Conservation (phyloP, 2,329 filamentous ascomycete species). For the Chaetomiaceae sp. region DNA sequence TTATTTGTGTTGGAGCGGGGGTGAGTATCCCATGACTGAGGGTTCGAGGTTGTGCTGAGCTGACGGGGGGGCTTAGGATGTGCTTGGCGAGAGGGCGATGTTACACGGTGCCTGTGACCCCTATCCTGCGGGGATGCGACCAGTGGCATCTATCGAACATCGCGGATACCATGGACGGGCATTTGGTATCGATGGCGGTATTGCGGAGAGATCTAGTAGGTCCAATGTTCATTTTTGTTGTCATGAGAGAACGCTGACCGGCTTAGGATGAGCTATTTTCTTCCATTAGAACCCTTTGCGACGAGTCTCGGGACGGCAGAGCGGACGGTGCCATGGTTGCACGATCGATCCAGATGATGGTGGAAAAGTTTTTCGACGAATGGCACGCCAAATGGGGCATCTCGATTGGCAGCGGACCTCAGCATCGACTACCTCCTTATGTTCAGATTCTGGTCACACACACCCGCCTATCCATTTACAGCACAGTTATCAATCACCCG, state of each 20-base stretch:
- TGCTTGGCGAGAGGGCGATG: slow-evolving; percentile 65
- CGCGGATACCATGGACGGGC: slow-evolving; percentile 63
- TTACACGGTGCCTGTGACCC: slow-evolving; percentile 64
- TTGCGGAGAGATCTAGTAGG: slow-evolving; percentile 61
- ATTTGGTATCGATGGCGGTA: slow-evolving; percentile 68
- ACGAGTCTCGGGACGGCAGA: slow-evolving; percentile 47
- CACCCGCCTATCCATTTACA: slow-evolving; percentile 69
- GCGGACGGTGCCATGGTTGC: slow-evolving; percentile 51
- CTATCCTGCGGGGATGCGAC: slow-evolving; percentile 63
- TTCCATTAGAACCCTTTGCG: slow-evolving; percentile 55
- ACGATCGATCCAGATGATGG: slow-evolving; percentile 55
- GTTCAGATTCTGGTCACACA: slow-evolving; percentile 72
- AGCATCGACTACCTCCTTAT: slow-evolving; percentile 60
- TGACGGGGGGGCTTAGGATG: slow-evolving; percentile 40
- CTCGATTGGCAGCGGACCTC: slow-evolving; percentile 50
- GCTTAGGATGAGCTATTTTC: slow-evolving; percentile 51
- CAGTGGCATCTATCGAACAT: slow-evolving; percentile 62
- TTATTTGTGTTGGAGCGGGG: slow-evolving; percentile 69
- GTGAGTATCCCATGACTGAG: slow-evolving; percentile 31
- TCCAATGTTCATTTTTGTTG: no score
- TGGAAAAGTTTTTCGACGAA: slow-evolving; percentile 61
- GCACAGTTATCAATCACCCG: slow-evolving; percentile 69
- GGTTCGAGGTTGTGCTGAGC: not conserved
- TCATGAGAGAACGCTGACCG: slow-evolving; percentile 7
- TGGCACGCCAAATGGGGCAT: slow-evolving; percentile 62